Evolutionary conservation across 192 early-diverging fungal genomes (phyloP).

Genomic region (Umbelopsis vinacea): DNA sequence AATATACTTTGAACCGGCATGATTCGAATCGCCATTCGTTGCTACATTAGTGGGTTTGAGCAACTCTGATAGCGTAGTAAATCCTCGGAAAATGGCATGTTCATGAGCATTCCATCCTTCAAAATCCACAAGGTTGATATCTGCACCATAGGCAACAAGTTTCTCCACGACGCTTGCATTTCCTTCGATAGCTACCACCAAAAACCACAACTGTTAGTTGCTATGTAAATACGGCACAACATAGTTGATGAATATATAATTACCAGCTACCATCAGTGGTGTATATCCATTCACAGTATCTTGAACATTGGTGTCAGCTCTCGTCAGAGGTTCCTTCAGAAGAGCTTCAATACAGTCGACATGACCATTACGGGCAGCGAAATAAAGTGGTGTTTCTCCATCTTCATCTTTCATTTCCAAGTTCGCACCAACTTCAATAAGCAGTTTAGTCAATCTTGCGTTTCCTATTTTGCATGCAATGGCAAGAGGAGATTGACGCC

Average conservation of each 20-base stretch:
- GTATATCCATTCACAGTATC: constrained; percentile 68
- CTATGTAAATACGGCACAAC: too few relatives aligned
- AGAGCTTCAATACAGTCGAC: constrained; percentile 55
- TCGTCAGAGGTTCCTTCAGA: constrained; percentile 33
- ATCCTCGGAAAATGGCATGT: constrained; percentile 65
- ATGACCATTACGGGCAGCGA: constrained; percentile 57
- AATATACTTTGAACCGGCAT: not conserved
- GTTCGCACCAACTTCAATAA: constrained; percentile 60
- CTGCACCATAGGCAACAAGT: constrained; percentile 57
- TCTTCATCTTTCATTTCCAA: constrained; percentile 67
- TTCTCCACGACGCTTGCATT: constrained; percentile 54
- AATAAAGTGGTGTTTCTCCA: constrained; percentile 67
- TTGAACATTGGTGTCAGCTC: constrained; percentile 49
- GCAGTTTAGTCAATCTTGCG: constrained; percentile 46
- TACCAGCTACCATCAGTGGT: constrained; percentile 65
- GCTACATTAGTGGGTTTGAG: not conserved
- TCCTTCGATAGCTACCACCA: constrained; percentile 60
- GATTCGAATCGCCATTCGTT: not conserved
- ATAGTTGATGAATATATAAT: not conserved
- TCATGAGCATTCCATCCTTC: constrained; percentile 65
- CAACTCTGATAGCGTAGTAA: constrained; percentile 20
- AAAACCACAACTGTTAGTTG: not conserved
- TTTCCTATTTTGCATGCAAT: constrained; percentile 58
- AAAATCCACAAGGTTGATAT: constrained; percentile 48
- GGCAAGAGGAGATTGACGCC: constrained; percentile 51